A percentile compares a stretch with the other conserved stretches of the same genome.
Evolutionary conservation across 176 grass and related monocot genomes (phyloP).

Genomic region (Canna indica): DNA sequence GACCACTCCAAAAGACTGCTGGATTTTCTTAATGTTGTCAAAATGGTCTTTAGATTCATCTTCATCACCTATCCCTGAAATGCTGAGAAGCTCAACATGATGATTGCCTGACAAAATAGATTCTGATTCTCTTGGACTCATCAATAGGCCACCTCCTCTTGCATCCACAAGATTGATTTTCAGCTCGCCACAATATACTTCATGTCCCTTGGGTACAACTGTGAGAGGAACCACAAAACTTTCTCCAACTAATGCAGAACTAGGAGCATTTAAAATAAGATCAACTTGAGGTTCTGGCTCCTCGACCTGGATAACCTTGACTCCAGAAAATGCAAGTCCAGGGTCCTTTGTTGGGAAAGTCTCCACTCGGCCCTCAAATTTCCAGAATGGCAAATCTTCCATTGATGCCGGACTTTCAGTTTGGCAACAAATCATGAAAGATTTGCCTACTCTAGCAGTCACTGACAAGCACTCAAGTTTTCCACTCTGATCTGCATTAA

Average conservation of each 20-base stretch:
- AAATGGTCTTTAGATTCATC: constrained; percentile 37
- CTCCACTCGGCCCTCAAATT: constrained; percentile 74
- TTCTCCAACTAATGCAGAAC: constrained; percentile 86
- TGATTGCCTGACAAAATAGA: constrained; percentile 49
- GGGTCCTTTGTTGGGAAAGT: constrained; percentile 59
- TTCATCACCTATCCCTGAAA: constrained; percentile 39
- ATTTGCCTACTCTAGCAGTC: constrained; percentile 62
- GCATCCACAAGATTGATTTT: constrained; percentile 98
- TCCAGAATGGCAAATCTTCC: constrained; percentile 76
- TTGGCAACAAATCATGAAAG: constrained; percentile 62
- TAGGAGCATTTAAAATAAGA: constrained; percentile 45
- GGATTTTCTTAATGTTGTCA: constrained; percentile 81
- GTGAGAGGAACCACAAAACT: constrained; percentile 57
- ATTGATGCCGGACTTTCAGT: constrained; percentile 86
- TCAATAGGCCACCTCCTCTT: constrained; percentile 75
- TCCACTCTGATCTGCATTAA: constrained; percentile 80
- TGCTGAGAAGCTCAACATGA: constrained; percentile 79
- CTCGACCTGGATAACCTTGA: constrained; percentile 79
- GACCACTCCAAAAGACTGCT: constrained; percentile 76
- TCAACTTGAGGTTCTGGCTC: constrained; percentile 78
- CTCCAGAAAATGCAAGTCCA: constrained; percentile 48
- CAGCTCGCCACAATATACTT: constrained; percentile 76
- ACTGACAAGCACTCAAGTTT: constrained; percentile 87
- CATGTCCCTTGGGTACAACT: constrained; percentile 58
- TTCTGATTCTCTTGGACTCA: constrained; percentile 88